These are phyloP conservation scores for Inga oerstediana DNA, from an alignment of 306 rosid species.

Conservation along the genomic window DNA sequence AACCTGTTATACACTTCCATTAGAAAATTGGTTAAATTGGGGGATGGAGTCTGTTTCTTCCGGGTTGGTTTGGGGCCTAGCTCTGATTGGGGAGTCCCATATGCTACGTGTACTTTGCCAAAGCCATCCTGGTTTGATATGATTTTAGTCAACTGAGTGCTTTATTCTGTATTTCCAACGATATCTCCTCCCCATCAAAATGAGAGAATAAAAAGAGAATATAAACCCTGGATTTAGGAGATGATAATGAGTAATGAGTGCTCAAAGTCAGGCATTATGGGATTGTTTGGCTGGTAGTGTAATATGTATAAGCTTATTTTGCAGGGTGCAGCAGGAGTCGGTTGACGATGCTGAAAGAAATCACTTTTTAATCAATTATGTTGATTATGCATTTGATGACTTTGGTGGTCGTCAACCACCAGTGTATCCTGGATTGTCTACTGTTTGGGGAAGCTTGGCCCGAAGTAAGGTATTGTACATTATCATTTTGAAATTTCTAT, in stretches of 20 bases:
- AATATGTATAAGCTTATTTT: slow-evolving; percentile 32
- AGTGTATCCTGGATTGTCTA: slow-evolving; percentile 95
- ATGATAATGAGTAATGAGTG: background rate
- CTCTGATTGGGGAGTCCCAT: background rate
- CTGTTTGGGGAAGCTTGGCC: slow-evolving; percentile 99
- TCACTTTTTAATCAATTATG: slow-evolving; percentile 92
- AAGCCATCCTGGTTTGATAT: background rate
- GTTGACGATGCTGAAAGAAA: slow-evolving; percentile 97
- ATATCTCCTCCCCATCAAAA: background rate
- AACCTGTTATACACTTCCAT: background rate
- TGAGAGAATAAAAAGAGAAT: background rate
- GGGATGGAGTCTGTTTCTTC: background rate
- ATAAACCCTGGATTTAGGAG: background rate
- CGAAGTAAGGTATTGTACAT: slow-evolving; percentile 79
- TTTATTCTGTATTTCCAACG: background rate
- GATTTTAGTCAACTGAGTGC: background rate
- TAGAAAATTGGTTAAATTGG: background rate
- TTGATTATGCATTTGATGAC: slow-evolving; percentile 96
- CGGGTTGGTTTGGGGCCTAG: background rate
- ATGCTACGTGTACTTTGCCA: background rate
- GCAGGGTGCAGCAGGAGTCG: slow-evolving; percentile 99
- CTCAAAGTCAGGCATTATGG: background rate
- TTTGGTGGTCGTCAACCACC: slow-evolving; percentile 99
- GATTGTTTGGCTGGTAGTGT: slow-evolving; percentile 14
- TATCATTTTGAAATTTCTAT: slow-evolving; percentile 28